phyloP scores from a whole-genome alignment of 2,329 filamentous ascomycete genomes.

The Ophiostoma triangulosporum region DNA sequence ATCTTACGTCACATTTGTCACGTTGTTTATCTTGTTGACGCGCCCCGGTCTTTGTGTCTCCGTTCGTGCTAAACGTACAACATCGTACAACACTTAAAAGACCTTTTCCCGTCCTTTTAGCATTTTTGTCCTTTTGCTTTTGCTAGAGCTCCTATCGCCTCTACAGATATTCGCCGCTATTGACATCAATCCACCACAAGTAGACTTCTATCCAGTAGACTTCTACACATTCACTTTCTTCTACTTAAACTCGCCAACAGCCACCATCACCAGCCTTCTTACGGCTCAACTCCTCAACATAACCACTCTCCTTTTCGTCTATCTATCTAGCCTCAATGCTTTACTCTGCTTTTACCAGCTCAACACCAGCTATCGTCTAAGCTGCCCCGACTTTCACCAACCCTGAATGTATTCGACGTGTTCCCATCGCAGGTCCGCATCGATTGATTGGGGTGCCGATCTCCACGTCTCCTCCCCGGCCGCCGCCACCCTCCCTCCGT shows the following conservation, averaged over 20 bases:
- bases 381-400: neutral
- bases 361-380: neutral
- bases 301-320: too few relatives aligned
- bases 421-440: constrained; percentile 11
- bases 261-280: neutral
- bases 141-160: too few relatives aligned
- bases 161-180: too few relatives aligned
- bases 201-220: too few relatives aligned
- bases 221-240: neutral
- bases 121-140: too few relatives aligned
- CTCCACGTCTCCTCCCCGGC: constrained; percentile 3
- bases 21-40: neutral
- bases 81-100: too few relatives aligned
- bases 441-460: constrained; percentile 18
- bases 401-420: constrained; percentile 16
- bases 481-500: neutral
- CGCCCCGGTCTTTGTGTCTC: neutral
- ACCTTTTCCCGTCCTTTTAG: too few relatives aligned
- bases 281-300: neutral
- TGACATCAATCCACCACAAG: too few relatives aligned
- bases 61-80: too few relatives aligned
- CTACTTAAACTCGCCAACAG: neutral
- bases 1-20: neutral
- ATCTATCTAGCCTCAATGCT: neutral
- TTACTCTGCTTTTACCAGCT: neutral